Base-by-base conservation (phyloP, 495 filamentous ascomycete species). In the Neurospora discreta region DNA sequence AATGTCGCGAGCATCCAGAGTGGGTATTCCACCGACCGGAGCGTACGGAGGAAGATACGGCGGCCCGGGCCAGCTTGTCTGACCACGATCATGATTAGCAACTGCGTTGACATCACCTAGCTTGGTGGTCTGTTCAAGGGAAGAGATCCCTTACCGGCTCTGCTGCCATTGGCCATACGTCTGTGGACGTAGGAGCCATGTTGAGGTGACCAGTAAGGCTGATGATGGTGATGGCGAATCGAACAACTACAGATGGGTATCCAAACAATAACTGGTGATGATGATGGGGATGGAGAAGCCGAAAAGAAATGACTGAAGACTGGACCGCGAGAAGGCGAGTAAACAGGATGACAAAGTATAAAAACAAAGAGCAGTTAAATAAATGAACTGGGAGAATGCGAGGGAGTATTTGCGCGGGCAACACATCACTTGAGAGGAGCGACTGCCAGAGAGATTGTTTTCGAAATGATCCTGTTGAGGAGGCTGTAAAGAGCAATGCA, bases 11-110 rank as follows among this genome's bases (percentile, higher is more conserved):
- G 41, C 41, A 9, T 42, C 42, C 1, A 79, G 73, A 16, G 84
- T 84, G 6, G 92, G 91, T 5, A 79, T 26, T 23, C 88, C 89
- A 71, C 92, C 92, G 0, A 91, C 78, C 40, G 76, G 70, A 68
- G 91, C 90, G 39, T 69, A 65, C 3, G 72, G 36, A 0, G 75
- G 72, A 13, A 74, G 72, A 70, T 82, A 83, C 18, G 82, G 82
- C 1, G 81, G 80, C 5, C 78, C 76, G 9, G 70, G 18, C 39
- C 68, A 26, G 42, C 30, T 44, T 44, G n/a, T n/a, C 46, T 60
- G 46, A 15, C 7, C 46, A 60, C 46, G 23, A 3, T 16, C 5
- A 15, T 16, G 30, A 58, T 58, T 58, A 58, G 46, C 46, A 30
- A 30, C 23, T 23, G 20, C 6, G 5, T 60, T 13, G 46, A 16